Evolutionary conservation across 176 grass and related monocot species (phyloP).

Genomic region (Elymus sibiricus): DNA sequence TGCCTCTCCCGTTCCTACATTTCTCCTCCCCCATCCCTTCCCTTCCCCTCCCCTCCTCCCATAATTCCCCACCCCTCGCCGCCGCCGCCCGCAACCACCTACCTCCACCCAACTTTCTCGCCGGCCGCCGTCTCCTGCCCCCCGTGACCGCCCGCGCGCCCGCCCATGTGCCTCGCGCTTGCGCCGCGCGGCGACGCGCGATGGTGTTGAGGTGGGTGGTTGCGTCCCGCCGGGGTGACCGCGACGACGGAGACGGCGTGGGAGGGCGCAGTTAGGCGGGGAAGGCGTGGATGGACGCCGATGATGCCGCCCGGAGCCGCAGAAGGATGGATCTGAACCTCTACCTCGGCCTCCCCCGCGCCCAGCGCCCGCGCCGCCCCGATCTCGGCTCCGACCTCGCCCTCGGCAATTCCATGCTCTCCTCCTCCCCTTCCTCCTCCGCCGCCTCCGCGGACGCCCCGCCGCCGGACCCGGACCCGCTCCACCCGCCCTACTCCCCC

Average conservation of each 20-base stretch:
- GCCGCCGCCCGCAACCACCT: neutral
- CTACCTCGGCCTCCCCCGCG: slow-evolving; percentile 82
- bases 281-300: slow-evolving; percentile 39
- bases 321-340: slow-evolving; percentile 98
- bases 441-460: slow-evolving; percentile 53
- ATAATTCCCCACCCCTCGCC: slow-evolving; percentile 27
- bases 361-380: slow-evolving; percentile 50
- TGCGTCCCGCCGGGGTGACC: neutral
- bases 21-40: neutral
- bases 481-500: slow-evolving; percentile 31
- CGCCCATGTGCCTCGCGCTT: neutral
- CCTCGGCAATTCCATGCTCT: slow-evolving; percentile 63
- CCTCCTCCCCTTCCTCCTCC: slow-evolving; percentile 46
- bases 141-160: no score
- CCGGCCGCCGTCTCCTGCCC: neutral
- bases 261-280: neutral
- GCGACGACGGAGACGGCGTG: neutral
- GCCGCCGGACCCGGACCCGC: slow-evolving; percentile 10
- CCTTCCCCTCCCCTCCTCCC: neutral
- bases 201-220: neutral
- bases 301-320: slow-evolving; percentile 54
- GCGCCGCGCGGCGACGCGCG: neutral
- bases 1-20: neutral
- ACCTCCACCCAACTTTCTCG: neutral
- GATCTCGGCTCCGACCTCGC: slow-evolving; percentile 94